These are phyloP conservation scores for Camelina neglecta DNA, from an alignment of 345 rosid genomes.

Conservation along the genomic window DNA sequence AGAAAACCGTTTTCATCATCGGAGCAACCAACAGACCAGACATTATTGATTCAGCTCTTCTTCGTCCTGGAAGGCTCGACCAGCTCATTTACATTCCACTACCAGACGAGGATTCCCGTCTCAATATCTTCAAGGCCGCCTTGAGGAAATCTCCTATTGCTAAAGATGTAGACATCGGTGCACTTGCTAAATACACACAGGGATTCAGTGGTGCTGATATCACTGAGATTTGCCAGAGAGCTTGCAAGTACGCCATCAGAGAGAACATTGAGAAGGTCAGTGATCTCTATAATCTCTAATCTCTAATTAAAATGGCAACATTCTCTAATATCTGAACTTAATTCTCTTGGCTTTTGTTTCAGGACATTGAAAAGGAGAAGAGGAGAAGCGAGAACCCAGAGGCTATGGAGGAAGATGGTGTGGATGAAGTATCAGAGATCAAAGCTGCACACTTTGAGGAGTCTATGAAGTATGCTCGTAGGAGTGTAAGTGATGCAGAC, in stretches of 20 bases:
- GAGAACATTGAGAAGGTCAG: constrained; percentile 89
- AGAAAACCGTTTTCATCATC: constrained; percentile 93
- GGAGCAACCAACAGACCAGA: constrained; percentile 98
- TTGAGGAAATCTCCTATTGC: constrained; percentile 93
- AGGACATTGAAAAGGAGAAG: constrained; percentile 98
- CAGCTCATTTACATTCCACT: constrained; percentile 96
- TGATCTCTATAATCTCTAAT: constrained; percentile 1
- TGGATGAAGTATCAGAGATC: constrained; percentile 84
- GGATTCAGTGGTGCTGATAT: constrained; percentile 99
- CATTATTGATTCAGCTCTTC: constrained; percentile 93
- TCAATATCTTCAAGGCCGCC: constrained; percentile 78
- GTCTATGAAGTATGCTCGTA: constrained; percentile 92
- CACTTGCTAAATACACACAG: constrained; percentile 94
- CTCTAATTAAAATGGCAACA: not conserved
- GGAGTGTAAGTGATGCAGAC: constrained; percentile 98
- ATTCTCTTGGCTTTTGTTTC: constrained; percentile 27
- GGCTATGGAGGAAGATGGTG: constrained; percentile 96
- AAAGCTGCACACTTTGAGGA: constrained; percentile 95
- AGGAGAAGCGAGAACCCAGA: constrained; percentile 89
- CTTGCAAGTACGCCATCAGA: constrained; percentile 93
- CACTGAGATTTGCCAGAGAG: constrained; percentile 95
- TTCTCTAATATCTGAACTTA: not conserved
- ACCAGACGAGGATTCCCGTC: constrained; percentile 95
- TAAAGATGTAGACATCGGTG: constrained; percentile 87
- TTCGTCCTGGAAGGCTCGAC: constrained; percentile 97